Conservation (phyloP, 2,329 filamentous ascomycete genomes). For the Pseudogymnoascus sp. region DNA sequence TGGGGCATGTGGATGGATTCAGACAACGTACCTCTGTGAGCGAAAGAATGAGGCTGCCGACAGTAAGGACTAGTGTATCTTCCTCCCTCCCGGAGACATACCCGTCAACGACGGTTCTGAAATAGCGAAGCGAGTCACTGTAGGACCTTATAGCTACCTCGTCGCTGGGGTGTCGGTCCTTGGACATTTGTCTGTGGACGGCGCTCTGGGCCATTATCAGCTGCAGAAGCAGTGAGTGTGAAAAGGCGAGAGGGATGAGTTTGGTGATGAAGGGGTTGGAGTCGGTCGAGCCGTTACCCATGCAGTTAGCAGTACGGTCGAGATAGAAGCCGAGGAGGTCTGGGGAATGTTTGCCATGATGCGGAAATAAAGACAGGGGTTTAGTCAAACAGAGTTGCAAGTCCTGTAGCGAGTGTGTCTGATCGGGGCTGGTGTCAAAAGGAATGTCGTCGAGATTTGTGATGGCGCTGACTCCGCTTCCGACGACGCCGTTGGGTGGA, state of each 20-base stretch:
- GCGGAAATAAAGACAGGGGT: constrained; percentile 3
- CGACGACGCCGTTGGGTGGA: neutral
- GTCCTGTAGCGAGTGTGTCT: neutral
- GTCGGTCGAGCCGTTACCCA: constrained; percentile 41
- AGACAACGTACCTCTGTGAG: constrained; percentile 37
- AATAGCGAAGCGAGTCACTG: constrained; percentile 31
- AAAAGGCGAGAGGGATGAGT: constrained; percentile 40
- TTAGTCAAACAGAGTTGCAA: neutral
- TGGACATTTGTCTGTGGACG: constrained; percentile 31
- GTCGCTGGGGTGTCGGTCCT: constrained; percentile 21
- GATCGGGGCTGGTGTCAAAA: neutral
- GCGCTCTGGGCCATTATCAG: constrained; percentile 41
- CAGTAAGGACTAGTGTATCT: constrained; percentile 34
- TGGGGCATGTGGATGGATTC: neutral
- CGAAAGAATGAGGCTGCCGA: constrained; percentile 40
- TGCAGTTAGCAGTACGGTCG: constrained; percentile 37
- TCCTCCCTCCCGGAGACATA: constrained; percentile 31
- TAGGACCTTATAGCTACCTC: constrained; percentile 33
- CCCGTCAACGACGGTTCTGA: constrained; percentile 30
- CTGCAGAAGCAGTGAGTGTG: constrained; percentile 38
- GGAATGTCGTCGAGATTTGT: neutral
- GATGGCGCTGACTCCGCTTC: neutral
- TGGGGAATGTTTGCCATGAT: constrained; percentile 30
- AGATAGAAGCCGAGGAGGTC: constrained; percentile 41
- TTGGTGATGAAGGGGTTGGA: constrained; percentile 41